Percentiles rank a stretch among this genome's conserved stretches.
Conservation (phyloP, 2,329 filamentous ascomycete species). For the Cryphonectria nitschkei region DNA sequence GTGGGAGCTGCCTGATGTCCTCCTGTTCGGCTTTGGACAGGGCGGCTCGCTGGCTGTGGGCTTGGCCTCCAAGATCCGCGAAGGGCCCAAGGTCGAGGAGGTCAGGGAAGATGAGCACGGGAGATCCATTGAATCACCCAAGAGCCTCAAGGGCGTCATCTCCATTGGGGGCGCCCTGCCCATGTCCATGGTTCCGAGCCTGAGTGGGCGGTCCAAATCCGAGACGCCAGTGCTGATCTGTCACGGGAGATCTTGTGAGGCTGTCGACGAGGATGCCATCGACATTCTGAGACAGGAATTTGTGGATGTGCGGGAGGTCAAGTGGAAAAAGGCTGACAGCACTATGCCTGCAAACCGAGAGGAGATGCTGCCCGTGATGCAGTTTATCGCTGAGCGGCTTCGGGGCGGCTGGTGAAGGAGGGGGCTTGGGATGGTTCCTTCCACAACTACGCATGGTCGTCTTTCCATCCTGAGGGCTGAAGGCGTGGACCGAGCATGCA, state of each 20-base stretch:
- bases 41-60: constrained; percentile 66
- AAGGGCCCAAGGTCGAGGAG: constrained; percentile 31
- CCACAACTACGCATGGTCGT: neutral
- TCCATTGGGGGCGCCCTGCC: constrained; percentile 62
- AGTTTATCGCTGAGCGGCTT: constrained; percentile 73
- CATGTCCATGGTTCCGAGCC: constrained; percentile 50
- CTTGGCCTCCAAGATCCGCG: constrained; percentile 51
- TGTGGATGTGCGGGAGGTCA: constrained; percentile 66
- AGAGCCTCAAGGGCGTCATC: constrained; percentile 50
- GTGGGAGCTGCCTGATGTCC: constrained; percentile 61
- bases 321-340: constrained; percentile 73
- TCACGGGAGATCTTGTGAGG: constrained; percentile 53
- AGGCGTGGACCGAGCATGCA: neutral
- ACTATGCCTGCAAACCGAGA: constrained; percentile 82
- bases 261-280: constrained; percentile 61
- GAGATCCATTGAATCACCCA: constrained; percentile 20
- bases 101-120: constrained; percentile 29
- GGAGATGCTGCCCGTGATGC: constrained; percentile 90
- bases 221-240: constrained; percentile 68
- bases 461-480: neutral
- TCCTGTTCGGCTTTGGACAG: constrained; percentile 70
- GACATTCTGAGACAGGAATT: constrained; percentile 70
- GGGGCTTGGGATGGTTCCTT: constrained; percentile 8
- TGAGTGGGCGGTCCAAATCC: constrained; percentile 55
- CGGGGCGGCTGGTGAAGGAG: constrained; percentile 34